Percentiles rank a stretch among this genome's conserved stretches.
Conservation (phyloP, 192 early-diverging fungal species). For the Entomortierella lignicola region DNA sequence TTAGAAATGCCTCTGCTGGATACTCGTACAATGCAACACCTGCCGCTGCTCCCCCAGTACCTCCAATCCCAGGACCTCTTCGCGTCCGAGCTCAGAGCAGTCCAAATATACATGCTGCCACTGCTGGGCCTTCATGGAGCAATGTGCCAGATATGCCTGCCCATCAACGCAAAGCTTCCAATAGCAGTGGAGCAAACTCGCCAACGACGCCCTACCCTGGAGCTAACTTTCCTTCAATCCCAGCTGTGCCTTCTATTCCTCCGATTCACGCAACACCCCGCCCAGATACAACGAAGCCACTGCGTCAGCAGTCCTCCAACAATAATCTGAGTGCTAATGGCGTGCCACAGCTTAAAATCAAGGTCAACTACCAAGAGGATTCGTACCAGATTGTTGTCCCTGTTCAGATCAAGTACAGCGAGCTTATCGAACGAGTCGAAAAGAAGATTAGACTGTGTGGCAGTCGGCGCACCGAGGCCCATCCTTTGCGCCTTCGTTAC, state of each 20-base stretch:
- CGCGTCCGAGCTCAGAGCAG: conserved; percentile 67
- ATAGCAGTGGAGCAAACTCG: conserved; percentile 38
- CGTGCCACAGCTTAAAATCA: conserved; percentile 77
- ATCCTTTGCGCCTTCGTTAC: conserved; percentile 82
- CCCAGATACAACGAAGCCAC: conserved; percentile 17
- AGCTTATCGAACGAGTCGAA: conserved; percentile 85
- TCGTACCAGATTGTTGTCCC: conserved; percentile 90
- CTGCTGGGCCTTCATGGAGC: conserved; percentile 29
- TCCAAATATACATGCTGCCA: conserved; percentile 64
- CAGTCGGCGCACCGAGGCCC: conserved; percentile 64
- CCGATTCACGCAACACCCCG: conserved; percentile 27
- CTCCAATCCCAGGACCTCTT: conserved; percentile 50
- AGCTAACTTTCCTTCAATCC: conserved; percentile 12
- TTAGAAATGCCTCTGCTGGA: conserved; percentile 40
- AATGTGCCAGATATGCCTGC: conserved; percentile 40
- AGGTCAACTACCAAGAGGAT: conserved; percentile 89
- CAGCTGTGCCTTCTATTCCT: conserved; percentile 25
- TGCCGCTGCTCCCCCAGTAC: conserved; percentile 35
- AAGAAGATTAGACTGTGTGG: conserved; percentile 88
- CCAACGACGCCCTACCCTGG: conserved; percentile 31
- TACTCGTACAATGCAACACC: conserved; percentile 49
- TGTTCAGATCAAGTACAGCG: conserved; percentile 74
- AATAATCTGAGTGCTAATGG: conserved; percentile 42
- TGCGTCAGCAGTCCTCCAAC: conserved; percentile 40
- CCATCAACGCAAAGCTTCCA: conserved; percentile 32